A percentile compares a stretch with the other conserved stretches of the same genome.
Evolutionary conservation across 441 rosid species (phyloP).

Genomic region (Rhodomyrtus psidioides): DNA sequence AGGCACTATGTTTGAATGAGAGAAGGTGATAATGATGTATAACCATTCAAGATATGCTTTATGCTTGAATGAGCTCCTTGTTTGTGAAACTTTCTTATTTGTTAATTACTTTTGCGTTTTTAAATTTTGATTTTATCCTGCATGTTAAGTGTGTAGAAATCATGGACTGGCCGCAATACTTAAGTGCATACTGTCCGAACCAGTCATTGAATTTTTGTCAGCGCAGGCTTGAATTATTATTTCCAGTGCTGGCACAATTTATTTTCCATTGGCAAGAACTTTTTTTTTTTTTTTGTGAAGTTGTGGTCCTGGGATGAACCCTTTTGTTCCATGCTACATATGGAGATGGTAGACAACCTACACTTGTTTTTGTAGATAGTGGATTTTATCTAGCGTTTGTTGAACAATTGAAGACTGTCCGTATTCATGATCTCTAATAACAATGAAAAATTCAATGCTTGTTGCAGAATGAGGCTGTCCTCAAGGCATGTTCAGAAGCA

Average conservation of each 20-base stretch:
- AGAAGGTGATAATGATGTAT: not conserved
- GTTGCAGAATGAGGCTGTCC: slow-evolving; percentile 77
- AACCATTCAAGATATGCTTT: not conserved
- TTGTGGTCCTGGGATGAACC: not conserved
- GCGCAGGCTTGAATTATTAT: not conserved
- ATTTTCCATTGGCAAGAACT: not conserved
- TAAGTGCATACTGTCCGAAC: not conserved
- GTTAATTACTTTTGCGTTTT: no score
- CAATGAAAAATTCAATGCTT: slow-evolving; percentile 2
- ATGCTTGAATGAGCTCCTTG: not conserved
- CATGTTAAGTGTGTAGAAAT: not conserved
- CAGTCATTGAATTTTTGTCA: not conserved
- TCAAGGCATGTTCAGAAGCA: slow-evolving; percentile 55
- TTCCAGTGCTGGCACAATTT: not conserved
- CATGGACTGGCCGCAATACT: not conserved
- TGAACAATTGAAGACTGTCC: not conserved
- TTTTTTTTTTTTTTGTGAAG: not conserved
- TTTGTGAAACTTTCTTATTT: not conserved
- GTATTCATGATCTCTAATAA: not conserved
- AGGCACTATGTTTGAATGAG: not conserved
- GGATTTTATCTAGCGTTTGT: not conserved
- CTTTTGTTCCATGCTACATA: not conserved
- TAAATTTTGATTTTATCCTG: not conserved
- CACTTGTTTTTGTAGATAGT: not conserved
- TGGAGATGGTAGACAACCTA: not conserved